Percentiles rank a stretch among this genome's conserved stretches.
Conservation (phyloP, 208 protist species). For the Spongospora subterranea region DNA sequence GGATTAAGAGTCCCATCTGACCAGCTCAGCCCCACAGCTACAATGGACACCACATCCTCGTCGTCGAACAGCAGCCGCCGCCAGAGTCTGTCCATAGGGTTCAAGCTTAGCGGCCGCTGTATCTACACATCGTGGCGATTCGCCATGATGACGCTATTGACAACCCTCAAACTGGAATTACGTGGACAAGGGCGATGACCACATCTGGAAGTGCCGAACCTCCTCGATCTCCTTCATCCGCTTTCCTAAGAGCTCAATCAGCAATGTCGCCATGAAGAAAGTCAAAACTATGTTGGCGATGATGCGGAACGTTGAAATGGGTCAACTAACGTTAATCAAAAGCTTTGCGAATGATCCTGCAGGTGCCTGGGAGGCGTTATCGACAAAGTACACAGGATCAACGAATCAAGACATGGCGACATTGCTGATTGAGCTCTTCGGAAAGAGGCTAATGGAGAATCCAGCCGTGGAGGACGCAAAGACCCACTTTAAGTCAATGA, state of each 20-base stretch:
- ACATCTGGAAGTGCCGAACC: constrained; percentile 36
- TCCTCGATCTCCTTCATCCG: constrained; percentile 37
- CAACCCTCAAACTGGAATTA: background rate
- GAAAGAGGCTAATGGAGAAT: background rate
- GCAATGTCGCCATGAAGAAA: background rate
- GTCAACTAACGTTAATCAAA: constrained; percentile 29
- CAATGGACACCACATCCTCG: background rate
- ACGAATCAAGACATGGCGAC: constrained; percentile 50
- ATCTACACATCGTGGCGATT: constrained; percentile 42
- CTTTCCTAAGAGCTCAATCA: too few relatives aligned
- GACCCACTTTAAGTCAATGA: constrained; percentile 30
- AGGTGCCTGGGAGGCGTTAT: constrained; percentile 14
- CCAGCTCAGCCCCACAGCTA: background rate
- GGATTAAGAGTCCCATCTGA: constrained; percentile 56
- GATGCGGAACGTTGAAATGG: constrained; percentile 8
- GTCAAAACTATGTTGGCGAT: constrained; percentile 31
- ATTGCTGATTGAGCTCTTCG: constrained; percentile 52
- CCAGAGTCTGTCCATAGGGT: constrained; percentile 3
- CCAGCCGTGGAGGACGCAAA: constrained; percentile 12
- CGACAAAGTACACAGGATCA: background rate
- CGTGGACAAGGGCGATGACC: constrained; percentile 4
- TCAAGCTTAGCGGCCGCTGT: background rate
- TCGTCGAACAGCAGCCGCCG: background rate
- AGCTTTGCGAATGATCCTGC: constrained; percentile 6
- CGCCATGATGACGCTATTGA: constrained; percentile 24